phyloP scores from a whole-genome alignment of 2,329 filamentous ascomycete species.

The Trichothecium sympodiale region DNA sequence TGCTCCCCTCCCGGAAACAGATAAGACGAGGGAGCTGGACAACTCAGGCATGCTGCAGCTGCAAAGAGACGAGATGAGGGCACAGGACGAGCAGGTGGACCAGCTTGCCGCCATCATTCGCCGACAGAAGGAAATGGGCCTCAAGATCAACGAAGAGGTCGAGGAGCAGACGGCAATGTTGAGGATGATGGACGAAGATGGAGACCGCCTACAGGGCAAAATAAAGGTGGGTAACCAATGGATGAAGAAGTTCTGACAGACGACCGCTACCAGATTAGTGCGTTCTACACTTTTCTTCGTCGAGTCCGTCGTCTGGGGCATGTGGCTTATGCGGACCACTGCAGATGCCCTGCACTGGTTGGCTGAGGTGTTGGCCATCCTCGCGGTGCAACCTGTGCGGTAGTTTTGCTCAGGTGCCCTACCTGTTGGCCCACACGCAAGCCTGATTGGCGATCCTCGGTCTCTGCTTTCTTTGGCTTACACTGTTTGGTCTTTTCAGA shows the following conservation, averaged over 20 bases:
- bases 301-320: slow-evolving; percentile 18
- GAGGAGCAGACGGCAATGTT: slow-evolving; percentile 62
- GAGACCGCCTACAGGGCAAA: slow-evolving; percentile 55
- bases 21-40: slow-evolving; percentile 64
- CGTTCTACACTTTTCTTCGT: slow-evolving; percentile 15
- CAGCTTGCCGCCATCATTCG: slow-evolving; percentile 57
- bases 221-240: slow-evolving; percentile 64
- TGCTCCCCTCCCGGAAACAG: slow-evolving; percentile 61
- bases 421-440: too few species aligned
- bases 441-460: too few species aligned
- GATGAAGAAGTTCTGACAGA: slow-evolving; percentile 50
- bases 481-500: too few species aligned
- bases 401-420: too few species aligned
- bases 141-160: slow-evolving; percentile 65
- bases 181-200: slow-evolving; percentile 53
- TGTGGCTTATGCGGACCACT: slow-evolving; percentile 14
- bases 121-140: slow-evolving; percentile 66
- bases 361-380: slow-evolving; percentile 3
- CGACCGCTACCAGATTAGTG: slow-evolving; percentile 8
- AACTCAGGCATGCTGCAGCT: slow-evolving; percentile 64
- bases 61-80: slow-evolving; percentile 61
- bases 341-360: slow-evolving; percentile 9
- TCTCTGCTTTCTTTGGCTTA: too few species aligned
- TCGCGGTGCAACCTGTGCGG: background rate
- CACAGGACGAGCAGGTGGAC: slow-evolving; percentile 65